Conservation (phyloP, 176 grass and related monocot genomes). For the Carex littledalei region DNA sequence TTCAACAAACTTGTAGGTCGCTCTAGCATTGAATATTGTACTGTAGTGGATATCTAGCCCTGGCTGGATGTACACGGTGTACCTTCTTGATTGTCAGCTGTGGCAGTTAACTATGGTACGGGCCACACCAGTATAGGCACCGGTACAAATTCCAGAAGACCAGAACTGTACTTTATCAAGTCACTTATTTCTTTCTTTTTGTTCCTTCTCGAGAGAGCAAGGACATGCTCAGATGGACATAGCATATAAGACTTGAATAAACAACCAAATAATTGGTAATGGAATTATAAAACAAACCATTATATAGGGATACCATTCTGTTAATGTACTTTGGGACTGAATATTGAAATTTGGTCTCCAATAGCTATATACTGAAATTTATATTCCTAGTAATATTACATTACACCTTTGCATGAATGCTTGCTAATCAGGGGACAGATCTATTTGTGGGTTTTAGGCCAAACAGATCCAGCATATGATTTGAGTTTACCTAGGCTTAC, state of each 20-base stretch:
- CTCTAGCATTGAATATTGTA: conserved; percentile 5
- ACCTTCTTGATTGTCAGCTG: not conserved
- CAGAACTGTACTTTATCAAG: not conserved
- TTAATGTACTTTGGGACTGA: not conserved
- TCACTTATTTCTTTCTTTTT: not conserved
- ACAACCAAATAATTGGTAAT: not conserved
- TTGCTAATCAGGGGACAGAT: not conserved
- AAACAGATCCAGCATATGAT: not conserved
- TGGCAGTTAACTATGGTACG: not conserved
- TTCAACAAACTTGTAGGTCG: not conserved
- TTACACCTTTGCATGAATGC: not conserved
- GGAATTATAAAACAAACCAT: not conserved
- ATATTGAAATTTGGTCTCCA: not conserved
- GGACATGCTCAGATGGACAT: not conserved
- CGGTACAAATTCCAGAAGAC: not conserved
- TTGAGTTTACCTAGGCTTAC: not conserved
- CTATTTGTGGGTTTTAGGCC: not conserved
- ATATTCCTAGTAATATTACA: not conserved
- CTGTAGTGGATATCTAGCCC: not conserved
- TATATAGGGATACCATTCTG: not conserved
- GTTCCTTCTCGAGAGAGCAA: not conserved
- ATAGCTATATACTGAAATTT: not conserved
- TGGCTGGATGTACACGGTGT: not conserved
- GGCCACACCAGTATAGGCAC: not conserved
- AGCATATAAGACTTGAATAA: not conserved